These are phyloP conservation scores for Thielaviopsis ethacetica DNA, from an alignment of 2,329 filamentous ascomycete species.

Conservation along the genomic window DNA sequence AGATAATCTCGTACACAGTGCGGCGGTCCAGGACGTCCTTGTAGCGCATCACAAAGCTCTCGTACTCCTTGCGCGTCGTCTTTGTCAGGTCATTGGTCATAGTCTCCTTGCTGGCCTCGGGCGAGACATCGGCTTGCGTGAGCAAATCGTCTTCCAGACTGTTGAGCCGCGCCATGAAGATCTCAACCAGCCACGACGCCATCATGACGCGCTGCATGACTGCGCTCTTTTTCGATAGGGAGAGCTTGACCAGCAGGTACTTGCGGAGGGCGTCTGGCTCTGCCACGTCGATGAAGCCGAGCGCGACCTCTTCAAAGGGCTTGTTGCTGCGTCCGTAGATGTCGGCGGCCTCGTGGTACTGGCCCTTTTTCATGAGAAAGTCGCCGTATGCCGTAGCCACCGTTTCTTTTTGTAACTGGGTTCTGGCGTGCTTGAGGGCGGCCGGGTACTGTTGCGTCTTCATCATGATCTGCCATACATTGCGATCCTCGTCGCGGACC, in stretches of 20 bases:
- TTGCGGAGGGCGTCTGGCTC: constrained; percentile 83
- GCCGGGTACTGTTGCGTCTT: constrained; percentile 74
- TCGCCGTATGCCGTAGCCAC: constrained; percentile 88
- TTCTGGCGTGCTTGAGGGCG: constrained; percentile 72
- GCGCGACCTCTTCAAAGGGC: constrained; percentile 86
- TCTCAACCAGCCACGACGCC: constrained; percentile 83
- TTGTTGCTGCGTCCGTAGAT: constrained; percentile 94
- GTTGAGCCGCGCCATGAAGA: constrained; percentile 96
- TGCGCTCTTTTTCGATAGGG: constrained; percentile 63
- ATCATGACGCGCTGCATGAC: constrained; percentile 94
- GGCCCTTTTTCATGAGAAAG: constrained; percentile 63
- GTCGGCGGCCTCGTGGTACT: constrained; percentile 70
- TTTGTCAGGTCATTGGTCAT: constrained; percentile 59
- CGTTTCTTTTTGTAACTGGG: constrained; percentile 67
- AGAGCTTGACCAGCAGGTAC: constrained; percentile 74
- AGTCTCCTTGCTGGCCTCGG: constrained; percentile 49
- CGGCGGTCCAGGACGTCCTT: constrained; percentile 77
- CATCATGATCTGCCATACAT: constrained; percentile 91
- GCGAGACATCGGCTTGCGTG: constrained; percentile 57
- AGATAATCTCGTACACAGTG: constrained; percentile 90
- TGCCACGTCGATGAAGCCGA: constrained; percentile 76
- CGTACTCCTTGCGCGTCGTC: constrained; percentile 59
- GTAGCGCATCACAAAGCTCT: constrained; percentile 73
- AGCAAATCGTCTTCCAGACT: constrained; percentile 86
- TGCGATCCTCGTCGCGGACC: constrained; percentile 73